Base-by-base conservation (phyloP, 768 basidiomycete genomes). In the Lactarius hatsudake region DNA sequence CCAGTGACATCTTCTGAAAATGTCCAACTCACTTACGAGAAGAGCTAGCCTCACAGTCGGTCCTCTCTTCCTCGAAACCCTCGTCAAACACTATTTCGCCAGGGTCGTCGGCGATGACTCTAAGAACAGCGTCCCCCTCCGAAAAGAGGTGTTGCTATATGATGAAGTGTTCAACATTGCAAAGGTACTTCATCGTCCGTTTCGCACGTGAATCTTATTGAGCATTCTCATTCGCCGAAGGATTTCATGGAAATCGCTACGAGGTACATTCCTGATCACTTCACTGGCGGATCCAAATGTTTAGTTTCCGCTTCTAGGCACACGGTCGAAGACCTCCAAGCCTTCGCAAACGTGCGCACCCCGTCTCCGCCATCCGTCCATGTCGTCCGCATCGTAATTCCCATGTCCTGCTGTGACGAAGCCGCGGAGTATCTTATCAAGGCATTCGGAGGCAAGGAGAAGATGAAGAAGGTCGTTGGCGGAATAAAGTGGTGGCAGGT, bases 401-500 rank as follows among this genome's bases (percentile, higher is more conserved):
- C 94, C 2, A 83, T 91, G 76, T 80, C 86, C 0, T 86, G 81
- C 55, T 94, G 94, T 72, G 85, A 90, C 51, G 82, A 87, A 32
- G 91, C 94, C 2, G 91, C 94, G 5, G 75, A 76, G 0, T 77
- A 86, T 69, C 81, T 98, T 57, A 87, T 95, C 64, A 79, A 85
- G 67, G 93, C 87, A 4, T 81, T 97, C 9, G 94, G 95, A 2
- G 95, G 96, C n/a, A 89, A 91, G 72, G 84, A 90, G 48, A 81
- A 84, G 17, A 85, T 83, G 58, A 84, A 86, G 69, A 82, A 82
- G 48, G 74, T 93, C 36, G 87, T 94, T 4, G 96, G 96, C 13
- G 96, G 96, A 1, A 85, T 87, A 6, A 95, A 96, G 75, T 98
- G 96, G 95, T 98, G 96, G 96, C 96, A 97, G 77, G 94, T 96